phyloP scores from a whole-genome alignment of 495 filamentous ascomycete genomes.

The Neurospora sp. region DNA sequence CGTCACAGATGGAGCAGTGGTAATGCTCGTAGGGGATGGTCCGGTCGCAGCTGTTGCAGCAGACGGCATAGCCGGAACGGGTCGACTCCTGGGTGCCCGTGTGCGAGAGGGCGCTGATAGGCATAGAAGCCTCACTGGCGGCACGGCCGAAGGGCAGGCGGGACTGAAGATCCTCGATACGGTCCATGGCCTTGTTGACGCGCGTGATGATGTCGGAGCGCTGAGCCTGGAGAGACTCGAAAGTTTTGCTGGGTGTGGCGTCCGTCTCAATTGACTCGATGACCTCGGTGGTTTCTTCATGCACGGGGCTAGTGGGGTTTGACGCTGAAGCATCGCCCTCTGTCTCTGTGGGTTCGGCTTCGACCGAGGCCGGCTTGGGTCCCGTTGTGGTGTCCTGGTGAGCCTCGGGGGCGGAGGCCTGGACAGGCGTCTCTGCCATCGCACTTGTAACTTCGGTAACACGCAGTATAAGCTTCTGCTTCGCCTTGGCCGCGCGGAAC shows the following conservation, averaged over 20 bases:
- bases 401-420: not conserved
- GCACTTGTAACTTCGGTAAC: constrained; percentile 35
- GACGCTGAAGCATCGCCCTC: constrained; percentile 7
- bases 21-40: constrained; percentile 76
- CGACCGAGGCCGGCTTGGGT: constrained; percentile 19
- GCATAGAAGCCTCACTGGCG: not conserved
- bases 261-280: constrained; percentile 4
- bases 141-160: not conserved
- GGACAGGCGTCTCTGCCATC: not conserved
- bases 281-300: constrained; percentile 6
- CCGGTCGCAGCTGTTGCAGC: constrained; percentile 82
- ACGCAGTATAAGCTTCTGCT: constrained; percentile 89
- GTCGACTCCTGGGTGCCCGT: not conserved
- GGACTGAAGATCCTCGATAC: not conserved
- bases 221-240: not conserved
- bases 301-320: not conserved
- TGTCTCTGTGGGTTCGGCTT: constrained; percentile 3
- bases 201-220: not conserved
- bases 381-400: constrained; percentile 2
- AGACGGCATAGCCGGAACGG: constrained; percentile 49
- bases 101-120: not conserved
- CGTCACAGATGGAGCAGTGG: constrained; percentile 87
- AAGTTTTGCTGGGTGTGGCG: not conserved
- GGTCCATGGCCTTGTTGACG: not conserved
- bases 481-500: constrained; percentile 93